These are phyloP conservation scores for Xerocomellus dryophilus DNA, from an alignment of 768 basidiomycete genomes.

Conservation along the genomic window DNA sequence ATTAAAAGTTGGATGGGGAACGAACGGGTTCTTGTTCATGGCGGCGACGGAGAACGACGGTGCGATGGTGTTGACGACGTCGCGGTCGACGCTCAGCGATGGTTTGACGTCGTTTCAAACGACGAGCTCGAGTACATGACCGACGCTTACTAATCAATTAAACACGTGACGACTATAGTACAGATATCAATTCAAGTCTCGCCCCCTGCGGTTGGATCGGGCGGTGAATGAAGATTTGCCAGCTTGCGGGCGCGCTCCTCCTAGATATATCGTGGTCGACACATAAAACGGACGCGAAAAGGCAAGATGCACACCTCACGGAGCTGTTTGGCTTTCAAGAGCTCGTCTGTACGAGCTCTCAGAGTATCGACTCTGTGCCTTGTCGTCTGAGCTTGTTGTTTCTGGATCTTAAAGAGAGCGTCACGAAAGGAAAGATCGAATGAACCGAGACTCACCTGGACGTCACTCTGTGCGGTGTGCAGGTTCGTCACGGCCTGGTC, in stretches of 20 bases:
- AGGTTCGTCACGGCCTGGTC: slow-evolving; percentile 45
- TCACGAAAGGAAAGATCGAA: not conserved
- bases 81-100: slow-evolving; percentile 11
- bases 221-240: slow-evolving; percentile 1
- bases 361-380: slow-evolving; percentile 18
- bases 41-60: slow-evolving; percentile 7
- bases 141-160: slow-evolving; percentile 19
- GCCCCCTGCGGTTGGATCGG: not conserved
- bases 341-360: slow-evolving; percentile 20
- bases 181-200: no score
- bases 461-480: slow-evolving; percentile 42
- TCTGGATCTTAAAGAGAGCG: slow-evolving; percentile 20
- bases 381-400: slow-evolving; percentile 20
- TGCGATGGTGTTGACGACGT: no score
- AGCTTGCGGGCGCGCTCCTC: slow-evolving; percentile 22
- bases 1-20: slow-evolving; percentile 63
- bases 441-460: slow-evolving; percentile 35
- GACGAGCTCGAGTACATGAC: slow-evolving; percentile 18
- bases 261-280: not conserved
- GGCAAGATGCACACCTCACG: slow-evolving; percentile 20
- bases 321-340: slow-evolving; percentile 17
- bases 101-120: slow-evolving; percentile 24
- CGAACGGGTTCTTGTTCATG: slow-evolving; percentile 87
- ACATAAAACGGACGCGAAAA: not conserved
- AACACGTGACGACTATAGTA: not conserved